Conservation (phyloP, 2,329 filamentous ascomycete genomes). For the Samsoniella hepiali region DNA sequence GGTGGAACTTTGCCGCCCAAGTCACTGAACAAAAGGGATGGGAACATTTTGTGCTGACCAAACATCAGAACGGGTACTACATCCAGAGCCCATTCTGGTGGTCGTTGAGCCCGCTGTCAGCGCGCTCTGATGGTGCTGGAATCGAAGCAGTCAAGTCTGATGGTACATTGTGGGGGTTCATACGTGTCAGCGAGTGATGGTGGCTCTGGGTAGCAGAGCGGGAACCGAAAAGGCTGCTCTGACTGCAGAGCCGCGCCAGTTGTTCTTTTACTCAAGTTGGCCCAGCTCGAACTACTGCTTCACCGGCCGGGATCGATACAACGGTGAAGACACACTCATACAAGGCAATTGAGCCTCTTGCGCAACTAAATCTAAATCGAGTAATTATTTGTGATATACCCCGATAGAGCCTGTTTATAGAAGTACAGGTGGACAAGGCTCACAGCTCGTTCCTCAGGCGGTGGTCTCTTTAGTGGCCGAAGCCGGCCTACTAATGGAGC, state of each 20-base stretch:
- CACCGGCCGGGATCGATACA: too few species aligned
- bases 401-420: too few species aligned
- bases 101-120: neutral
- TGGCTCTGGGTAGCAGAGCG: constrained; percentile 28
- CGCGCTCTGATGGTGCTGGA: constrained; percentile 59
- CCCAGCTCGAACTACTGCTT: too few species aligned
- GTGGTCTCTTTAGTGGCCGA: too few species aligned
- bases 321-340: too few species aligned
- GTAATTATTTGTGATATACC: neutral
- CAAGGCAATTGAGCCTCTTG: too few species aligned
- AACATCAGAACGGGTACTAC: neutral
- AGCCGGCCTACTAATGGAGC: too few species aligned
- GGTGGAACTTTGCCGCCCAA: neutral
- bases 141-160: constrained; percentile 56
- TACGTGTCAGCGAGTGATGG: neutral
- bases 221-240: neutral
- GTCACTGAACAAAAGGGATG: neutral
- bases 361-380: neutral
- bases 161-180: constrained; percentile 5
- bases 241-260: too few species aligned
- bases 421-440: too few species aligned
- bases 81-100: neutral
- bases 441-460: too few species aligned
- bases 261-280: too few species aligned
- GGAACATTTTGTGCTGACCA: constrained; percentile 1